Conservation (phyloP, 768 basidiomycete species). For the Lepiota venenata region DNA sequence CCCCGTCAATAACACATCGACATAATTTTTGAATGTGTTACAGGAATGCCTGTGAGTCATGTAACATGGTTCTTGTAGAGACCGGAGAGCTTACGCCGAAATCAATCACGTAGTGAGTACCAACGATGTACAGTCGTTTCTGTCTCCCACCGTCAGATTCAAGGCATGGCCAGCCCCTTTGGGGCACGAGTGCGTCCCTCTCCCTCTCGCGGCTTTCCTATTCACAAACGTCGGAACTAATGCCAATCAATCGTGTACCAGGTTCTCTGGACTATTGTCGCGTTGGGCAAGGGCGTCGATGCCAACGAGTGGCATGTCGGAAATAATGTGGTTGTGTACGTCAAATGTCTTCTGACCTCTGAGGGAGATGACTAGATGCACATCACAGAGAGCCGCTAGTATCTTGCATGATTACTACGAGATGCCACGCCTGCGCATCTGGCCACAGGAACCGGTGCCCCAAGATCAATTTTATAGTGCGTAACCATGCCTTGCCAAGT, state of each 20-base stretch:
- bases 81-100: background rate
- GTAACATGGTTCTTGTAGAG: background rate
- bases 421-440: constrained; percentile 30
- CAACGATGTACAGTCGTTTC: constrained; percentile 3
- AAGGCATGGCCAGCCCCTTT: constrained; percentile 6
- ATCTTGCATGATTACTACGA: constrained; percentile 30
- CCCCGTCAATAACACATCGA: background rate
- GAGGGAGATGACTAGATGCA: background rate
- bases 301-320: constrained; percentile 27
- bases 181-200: constrained; percentile 2
- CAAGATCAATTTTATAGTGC: constrained; percentile 30
- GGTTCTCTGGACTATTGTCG: constrained; percentile 34
- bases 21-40: background rate
- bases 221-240: background rate
- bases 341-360: background rate
- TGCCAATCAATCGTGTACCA: constrained; percentile 7
- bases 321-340: constrained; percentile 31
- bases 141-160: background rate
- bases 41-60: constrained; percentile 4
- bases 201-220: background rate
- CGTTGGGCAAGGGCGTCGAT: constrained; percentile 30
- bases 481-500: constrained; percentile 10
- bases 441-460: constrained; percentile 33
- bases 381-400: constrained; percentile 37
- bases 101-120: background rate